Base-by-base conservation (phyloP, 2,329 filamentous ascomycete species). In the Monosporascus sp. region DNA sequence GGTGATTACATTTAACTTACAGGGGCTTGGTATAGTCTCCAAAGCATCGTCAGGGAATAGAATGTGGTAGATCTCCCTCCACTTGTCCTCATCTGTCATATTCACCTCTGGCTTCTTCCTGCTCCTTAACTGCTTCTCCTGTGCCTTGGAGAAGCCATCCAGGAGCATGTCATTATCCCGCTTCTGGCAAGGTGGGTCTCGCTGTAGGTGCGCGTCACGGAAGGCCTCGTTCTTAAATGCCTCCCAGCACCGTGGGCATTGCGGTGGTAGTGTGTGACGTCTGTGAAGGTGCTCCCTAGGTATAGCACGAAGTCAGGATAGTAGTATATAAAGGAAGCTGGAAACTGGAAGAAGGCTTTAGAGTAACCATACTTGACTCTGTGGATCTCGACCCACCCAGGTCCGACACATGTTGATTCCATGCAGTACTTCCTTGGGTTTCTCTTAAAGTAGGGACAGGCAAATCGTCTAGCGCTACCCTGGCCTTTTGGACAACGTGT, bases 371-470 rank as follows among this genome's bases (percentile, higher is more conserved):
- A 51, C 44, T 51, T 51, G 3, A 51, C 31, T 26, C 50, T 35
- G 35, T 48, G 50, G 18, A 51, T 37, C 31, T 44, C 45, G 9
- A 18, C n/a, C 50, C 50, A 51, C 20, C 50, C 50, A 20, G 50
- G 50, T 20, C 50, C 50, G 14, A 45, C 31, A 24, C 50, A 51
- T n/a, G 50, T 22, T 26, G 28, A 18, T 41, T 51, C n/a, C 14
- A 28, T 24, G 20, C 24, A 40, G n/a, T 51, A 41, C 28, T 37
- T 51, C 14, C 40, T 22, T 26, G 50, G 50, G 20, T 22, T 41
- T 48, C 50, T 43, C 35, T 51, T 51, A 20, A 48, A 51, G 24
- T 47, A 51, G 2, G 50, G 50, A 17, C 50, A 51, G 11, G 50
- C 43, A n/a, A 51, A 51, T 44, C 50, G 43, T 5, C 31, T 43